Conservation (phyloP, 208 protist genomes). For the Trypanosoma brucei region DNA sequence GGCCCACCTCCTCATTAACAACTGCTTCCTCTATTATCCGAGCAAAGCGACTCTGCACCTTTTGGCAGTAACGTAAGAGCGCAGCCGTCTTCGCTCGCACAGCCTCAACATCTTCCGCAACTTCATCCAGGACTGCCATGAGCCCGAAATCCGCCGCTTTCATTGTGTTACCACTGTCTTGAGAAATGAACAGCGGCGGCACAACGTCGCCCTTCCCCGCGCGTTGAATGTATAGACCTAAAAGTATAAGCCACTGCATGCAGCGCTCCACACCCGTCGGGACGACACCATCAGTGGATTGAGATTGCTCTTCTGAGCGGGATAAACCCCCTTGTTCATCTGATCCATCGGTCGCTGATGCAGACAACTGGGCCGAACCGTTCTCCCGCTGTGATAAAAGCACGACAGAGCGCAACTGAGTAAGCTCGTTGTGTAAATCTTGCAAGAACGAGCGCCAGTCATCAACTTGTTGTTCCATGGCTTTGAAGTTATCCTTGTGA, state of each 20-base stretch:
- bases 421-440: constrained; percentile 22
- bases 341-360: neutral
- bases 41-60: constrained; percentile 23
- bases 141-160: constrained; percentile 18
- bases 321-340: neutral
- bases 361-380: neutral
- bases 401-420: constrained; percentile 23
- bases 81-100: constrained; percentile 22
- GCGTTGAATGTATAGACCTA: constrained; percentile 22
- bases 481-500: constrained; percentile 40
- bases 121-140: constrained; percentile 17
- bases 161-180: constrained; percentile 9
- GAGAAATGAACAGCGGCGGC: constrained; percentile 14
- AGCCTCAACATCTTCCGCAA: constrained; percentile 19
- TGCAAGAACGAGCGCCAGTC: constrained; percentile 34
- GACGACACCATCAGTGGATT: constrained; percentile 3
- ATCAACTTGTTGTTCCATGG: constrained; percentile 38
- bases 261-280: constrained; percentile 1
- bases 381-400: constrained; percentile 9
- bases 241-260: constrained; percentile 18
- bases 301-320: neutral
- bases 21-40: constrained; percentile 26
- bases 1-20: constrained; percentile 23
- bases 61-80: constrained; percentile 24
- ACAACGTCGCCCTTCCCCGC: neutral